Percentiles rank a stretch among this genome's conserved stretches.
These are phyloP conservation scores for Suillus ampliporus DNA, from an alignment of 768 basidiomycete species.

Conservation along the genomic window DNA sequence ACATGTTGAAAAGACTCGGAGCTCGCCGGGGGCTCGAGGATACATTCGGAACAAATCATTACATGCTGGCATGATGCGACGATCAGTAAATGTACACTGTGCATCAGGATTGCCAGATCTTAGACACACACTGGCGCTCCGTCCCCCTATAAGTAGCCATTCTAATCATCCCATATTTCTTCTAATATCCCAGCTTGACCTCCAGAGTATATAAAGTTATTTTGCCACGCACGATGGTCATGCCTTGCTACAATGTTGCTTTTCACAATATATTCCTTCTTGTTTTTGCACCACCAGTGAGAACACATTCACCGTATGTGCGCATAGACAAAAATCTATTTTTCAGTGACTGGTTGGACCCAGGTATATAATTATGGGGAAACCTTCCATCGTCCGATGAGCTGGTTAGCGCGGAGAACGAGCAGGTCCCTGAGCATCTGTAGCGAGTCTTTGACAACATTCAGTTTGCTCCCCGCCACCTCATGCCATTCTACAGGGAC, in stretches of 20 bases:
- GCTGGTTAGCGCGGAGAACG: conserved; percentile 81
- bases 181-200: too few species aligned
- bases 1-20: too few species aligned
- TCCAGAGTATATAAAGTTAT: neutral
- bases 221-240: neutral
- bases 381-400: conserved; percentile 76
- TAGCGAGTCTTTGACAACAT: conserved; percentile 81
- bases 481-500: conserved; percentile 94
- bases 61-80: too few species aligned
- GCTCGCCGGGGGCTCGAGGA: too few species aligned
- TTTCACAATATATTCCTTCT: neutral
- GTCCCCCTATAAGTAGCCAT: too few species aligned
- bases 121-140: too few species aligned
- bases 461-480: conserved; percentile 90
- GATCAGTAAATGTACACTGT: too few species aligned
- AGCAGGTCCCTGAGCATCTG: conserved; percentile 91
- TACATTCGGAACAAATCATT: too few species aligned
- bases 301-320: neutral
- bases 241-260: neutral
- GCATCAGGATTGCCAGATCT: too few species aligned
- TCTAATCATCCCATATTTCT: too few species aligned
- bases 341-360: neutral
- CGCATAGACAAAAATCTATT: neutral
- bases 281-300: neutral
- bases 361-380: conserved; percentile 28